Base-by-base conservation (phyloP, 176 grass and related monocot species). In the Lolium perenne region DNA sequence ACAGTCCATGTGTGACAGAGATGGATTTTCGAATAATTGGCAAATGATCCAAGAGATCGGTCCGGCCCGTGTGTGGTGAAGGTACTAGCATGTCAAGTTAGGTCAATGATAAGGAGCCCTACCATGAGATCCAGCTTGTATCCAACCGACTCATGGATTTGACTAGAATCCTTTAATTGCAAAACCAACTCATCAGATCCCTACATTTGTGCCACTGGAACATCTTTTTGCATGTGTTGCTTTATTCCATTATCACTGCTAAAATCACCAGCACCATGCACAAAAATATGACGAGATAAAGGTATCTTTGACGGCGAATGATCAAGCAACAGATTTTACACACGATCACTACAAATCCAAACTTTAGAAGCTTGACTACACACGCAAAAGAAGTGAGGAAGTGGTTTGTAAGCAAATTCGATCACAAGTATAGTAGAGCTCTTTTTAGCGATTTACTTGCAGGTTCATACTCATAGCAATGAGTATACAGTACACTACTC, bases 41-140 rank as follows among this genome's bases (percentile, higher is more conserved):
- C 14, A 77, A 50, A 77, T 76, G 14, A 64, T 68, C 54, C 43
- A 7, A 43, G 56, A 73, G 75, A 71, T 72, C 4, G 69, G 66
- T 45, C 77, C 6, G 50, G 67, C 9, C 69, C 38, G 23, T 60
- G 35, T 81, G 76, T 86, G 79, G 9, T 74, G 64, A 74, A 51
- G 58, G 82, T 65, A 83, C 7, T 83, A 74, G 46, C 47, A 43
- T 84, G 41, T 80, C 76, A 87, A 80, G 84, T 83, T 72, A 69
- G 74, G 76, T 83, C 84, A 91, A 87, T 84, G 74, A 87, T 84
- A 67, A 69, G 69, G 58, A 76, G 58, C 67, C 89, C 85, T 86
- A 89, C 83, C 88, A 77, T 87, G 50, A 69, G 69, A 21, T 84
- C 85, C 85, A 91, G 80, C 85, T 74, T 84, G 85, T 67, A 80